A percentile compares a stretch with the other conserved stretches of the same genome.
Evolutionary conservation across 169 alveolate genomes (phyloP).

Genomic region (Eimeria tenella): DNA sequence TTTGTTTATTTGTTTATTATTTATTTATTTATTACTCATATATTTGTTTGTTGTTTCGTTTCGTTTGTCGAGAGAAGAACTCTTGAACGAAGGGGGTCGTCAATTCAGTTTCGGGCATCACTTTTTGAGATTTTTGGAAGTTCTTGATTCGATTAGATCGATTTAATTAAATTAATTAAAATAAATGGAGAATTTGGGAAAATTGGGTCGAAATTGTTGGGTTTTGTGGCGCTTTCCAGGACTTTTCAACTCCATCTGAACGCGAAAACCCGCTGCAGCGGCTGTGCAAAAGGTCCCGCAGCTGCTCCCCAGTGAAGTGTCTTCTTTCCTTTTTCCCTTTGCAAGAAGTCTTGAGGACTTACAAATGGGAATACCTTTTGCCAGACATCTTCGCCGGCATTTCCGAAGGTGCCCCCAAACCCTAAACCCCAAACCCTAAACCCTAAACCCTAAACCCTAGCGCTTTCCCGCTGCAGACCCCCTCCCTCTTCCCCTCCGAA

Average conservation of each 20-base stretch:
- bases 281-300: constrained; percentile 36
- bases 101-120: too few relatives aligned
- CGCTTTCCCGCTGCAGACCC: background rate
- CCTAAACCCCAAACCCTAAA: too few relatives aligned
- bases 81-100: too few relatives aligned
- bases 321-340: constrained; percentile 63
- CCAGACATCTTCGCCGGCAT: constrained; percentile 76
- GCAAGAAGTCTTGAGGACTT: constrained; percentile 56
- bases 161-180: too few relatives aligned
- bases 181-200: too few relatives aligned
- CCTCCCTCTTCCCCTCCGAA: too few relatives aligned
- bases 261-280: background rate
- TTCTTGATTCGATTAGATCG: too few relatives aligned
- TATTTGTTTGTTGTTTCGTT: too few relatives aligned
- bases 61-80: too few relatives aligned
- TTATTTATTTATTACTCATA: background rate
- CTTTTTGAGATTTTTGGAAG: too few relatives aligned
- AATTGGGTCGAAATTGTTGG: background rate
- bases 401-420: constrained; percentile 41
- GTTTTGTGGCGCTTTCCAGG: background rate
- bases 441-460: background rate
- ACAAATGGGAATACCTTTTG: constrained; percentile 50
- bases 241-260: constrained; percentile 32
- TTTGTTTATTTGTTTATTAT: background rate
- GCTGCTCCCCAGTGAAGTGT: constrained; percentile 44